Percentiles rank a stretch among this genome's conserved stretches.
Conservation (phyloP, 371 early-diverging fungal genomes). For the Mucor sp. region DNA sequence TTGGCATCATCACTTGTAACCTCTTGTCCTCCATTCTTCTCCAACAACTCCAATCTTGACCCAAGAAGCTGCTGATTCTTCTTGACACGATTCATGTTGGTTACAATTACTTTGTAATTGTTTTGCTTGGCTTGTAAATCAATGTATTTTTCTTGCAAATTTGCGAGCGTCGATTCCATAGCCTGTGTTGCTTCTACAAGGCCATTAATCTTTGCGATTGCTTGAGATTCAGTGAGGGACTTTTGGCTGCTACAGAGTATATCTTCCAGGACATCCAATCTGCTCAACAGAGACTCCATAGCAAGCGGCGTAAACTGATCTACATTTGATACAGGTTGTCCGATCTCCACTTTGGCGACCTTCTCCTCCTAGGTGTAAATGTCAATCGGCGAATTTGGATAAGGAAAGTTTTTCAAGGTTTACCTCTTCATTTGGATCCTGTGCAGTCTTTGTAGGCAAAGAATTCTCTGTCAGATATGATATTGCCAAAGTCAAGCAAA, state of each 20-base stretch:
- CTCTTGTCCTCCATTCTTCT: neutral
- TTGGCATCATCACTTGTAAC: neutral
- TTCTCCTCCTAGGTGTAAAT: neutral
- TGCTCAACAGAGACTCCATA: neutral
- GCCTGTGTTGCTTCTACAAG: neutral
- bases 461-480: neutral
- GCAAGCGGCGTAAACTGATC: neutral
- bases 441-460: neutral
- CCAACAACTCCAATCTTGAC: neutral
- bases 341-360: neutral
- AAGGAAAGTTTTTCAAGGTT: neutral
- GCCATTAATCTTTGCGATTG: neutral
- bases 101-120: neutral
- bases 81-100: neutral
- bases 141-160: neutral
- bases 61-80: neutral
- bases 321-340: neutral
- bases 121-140: neutral
- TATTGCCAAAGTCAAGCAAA: neutral
- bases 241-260: neutral
- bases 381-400: neutral
- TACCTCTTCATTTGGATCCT: neutral
- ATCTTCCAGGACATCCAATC: neutral
- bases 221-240: neutral
- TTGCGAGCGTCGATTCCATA: neutral